Evolutionary conservation across 192 early-diverging fungal genomes (phyloP).

Genomic region (Coemansia erecta): DNA sequence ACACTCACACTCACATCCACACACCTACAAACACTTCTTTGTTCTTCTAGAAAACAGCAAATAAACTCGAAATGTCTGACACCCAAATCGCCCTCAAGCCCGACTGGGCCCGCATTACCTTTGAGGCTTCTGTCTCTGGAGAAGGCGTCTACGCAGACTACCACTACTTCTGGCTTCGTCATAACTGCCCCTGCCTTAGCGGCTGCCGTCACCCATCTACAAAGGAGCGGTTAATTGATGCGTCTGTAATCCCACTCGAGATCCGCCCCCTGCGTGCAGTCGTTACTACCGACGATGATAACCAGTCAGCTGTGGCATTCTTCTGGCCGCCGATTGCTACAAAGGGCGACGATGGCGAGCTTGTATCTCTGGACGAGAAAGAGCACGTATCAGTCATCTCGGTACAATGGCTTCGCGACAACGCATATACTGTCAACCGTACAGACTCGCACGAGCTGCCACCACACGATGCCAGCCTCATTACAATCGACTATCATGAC

Average conservation of each 20-base stretch:
- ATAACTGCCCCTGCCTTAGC: conserved; percentile 53
- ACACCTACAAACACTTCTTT: not conserved
- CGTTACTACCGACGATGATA: conserved; percentile 2
- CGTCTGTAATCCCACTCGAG: conserved; percentile 40
- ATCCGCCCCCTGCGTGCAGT: conserved; percentile 42
- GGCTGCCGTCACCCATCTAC: conserved; percentile 47
- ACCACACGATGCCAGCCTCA: conserved; percentile 31
- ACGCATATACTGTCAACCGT: conserved; percentile 43
- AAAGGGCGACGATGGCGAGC: conserved; percentile 34
- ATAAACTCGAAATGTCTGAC: conserved; percentile 18
- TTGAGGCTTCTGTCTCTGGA: not conserved
- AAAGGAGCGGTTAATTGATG: conserved; percentile 51
- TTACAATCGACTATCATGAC: conserved; percentile 40
- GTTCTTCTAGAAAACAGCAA: not conserved
- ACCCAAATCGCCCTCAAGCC: conserved; percentile 35
- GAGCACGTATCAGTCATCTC: conserved; percentile 39
- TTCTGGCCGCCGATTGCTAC: conserved; percentile 45
- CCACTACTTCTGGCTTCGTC: conserved; percentile 56
- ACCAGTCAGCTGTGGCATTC: conserved; percentile 22
- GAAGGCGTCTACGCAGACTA: conserved; percentile 33
- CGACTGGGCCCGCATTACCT: conserved; percentile 46
- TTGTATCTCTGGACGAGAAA: conserved; percentile 26
- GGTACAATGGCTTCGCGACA: conserved; percentile 38
- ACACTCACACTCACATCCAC: no score
- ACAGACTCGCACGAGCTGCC: conserved; percentile 28